Evolutionary conservation across 768 basidiomycete genomes (phyloP), one percentile per base, ranked within the genome.

Genomic region (Cystobasidiopsis lactophilus): DNA sequence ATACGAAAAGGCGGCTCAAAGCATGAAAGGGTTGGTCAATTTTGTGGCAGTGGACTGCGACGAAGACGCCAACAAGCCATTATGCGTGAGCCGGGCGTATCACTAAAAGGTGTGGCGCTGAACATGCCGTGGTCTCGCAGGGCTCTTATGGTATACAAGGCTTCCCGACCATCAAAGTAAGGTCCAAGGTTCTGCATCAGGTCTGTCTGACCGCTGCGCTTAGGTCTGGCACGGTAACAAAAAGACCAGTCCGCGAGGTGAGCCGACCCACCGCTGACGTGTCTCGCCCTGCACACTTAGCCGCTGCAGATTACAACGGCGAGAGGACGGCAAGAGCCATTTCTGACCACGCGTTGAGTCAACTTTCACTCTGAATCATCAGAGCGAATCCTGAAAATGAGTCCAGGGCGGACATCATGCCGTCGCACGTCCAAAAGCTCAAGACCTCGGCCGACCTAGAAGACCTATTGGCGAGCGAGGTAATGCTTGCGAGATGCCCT

Each of bases 11-110:
- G 58, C 56, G 2, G 58, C 60, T 2, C 55, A 60, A 30, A 60
- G 58, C 46, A 38, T 63, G 26, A 54, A 59, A 48, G 60, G 59
- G 1, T 39, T 63, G 30, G 60, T 63, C 35, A 54, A 63, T 45
- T 51, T 63, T 43, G 62, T 59, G 13, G 46, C 55, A 3, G 59
- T 63, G 29, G 60, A 63, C 50, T 63, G 62, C 52, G 62, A 63
- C 43, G 53, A 47, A 4, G 60, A 60, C 23, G 29, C 51, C 41
- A 63, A 63, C 57, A 63, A 63, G 50, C 54, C 33, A 1, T 18
- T 62, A 3, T 63, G 62, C 26, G 56, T 0, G 57, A 61, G 49
- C 49, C 50, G 19, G 58, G 54, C 30, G 38, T n/a, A n/a, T 62
- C 11, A 51, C 57, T 27, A 59, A 57, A 48, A 24, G 44, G 27